These are phyloP conservation scores for Termitomyces sp. DNA, from an alignment of 768 basidiomycete species.

Conservation along the genomic window DNA sequence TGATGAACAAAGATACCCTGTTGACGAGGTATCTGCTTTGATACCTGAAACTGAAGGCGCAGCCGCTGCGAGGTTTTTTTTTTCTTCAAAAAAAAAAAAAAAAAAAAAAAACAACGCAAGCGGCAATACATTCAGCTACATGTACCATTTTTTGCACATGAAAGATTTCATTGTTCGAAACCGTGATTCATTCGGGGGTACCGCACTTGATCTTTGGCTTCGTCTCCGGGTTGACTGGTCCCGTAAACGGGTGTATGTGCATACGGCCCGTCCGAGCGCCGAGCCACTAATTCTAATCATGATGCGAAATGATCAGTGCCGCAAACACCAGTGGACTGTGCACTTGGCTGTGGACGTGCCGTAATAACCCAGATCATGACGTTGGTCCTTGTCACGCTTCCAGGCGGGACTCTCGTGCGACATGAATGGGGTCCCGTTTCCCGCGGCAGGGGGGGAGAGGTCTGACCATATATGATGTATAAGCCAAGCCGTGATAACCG, in stretches of 20 bases:
- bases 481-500: neutral
- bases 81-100: no score
- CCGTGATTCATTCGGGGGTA: neutral
- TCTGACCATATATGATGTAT: no score
- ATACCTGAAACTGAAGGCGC: no score
- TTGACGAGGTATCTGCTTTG: no score
- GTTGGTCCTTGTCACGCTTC: neutral
- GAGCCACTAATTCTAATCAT: neutral
- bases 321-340: neutral
- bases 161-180: neutral
- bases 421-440: no score
- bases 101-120: neutral
- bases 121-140: neutral
- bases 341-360: neutral
- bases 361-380: neutral
- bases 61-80: no score
- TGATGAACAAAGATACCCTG: no score
- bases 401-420: no score
- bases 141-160: neutral
- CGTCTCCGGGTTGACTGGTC: neutral
- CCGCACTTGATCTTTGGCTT: neutral
- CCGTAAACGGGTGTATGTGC: neutral
- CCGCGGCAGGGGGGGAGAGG: neutral
- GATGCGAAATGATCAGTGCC: neutral
- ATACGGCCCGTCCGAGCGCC: neutral